Evolutionary conservation across 2,329 filamentous ascomycete genomes (phyloP), one percentile per base, ranked within the genome.

Genomic region (Diaporthe vaccinii): DNA sequence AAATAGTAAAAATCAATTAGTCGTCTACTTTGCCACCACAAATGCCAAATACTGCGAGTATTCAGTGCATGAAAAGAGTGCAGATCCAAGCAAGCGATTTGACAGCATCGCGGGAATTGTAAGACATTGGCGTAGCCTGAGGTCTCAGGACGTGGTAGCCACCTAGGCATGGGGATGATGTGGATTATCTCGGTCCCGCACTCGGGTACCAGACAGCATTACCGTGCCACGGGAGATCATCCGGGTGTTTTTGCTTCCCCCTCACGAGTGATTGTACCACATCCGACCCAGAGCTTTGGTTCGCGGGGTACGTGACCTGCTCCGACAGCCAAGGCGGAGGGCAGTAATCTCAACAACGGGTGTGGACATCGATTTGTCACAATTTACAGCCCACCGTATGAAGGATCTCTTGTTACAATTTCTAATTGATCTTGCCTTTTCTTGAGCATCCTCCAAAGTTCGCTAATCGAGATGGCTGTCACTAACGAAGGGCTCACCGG

Each of bases 251-350:
- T 31, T 46, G 39, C 15, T 39, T 10, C 20, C 59, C 39, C 36
- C 34, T 41, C 59, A 61, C 39, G 39, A 31, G n/a, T 14, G 36
- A 44, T 2, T 44, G 59, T 25, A 25, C 39, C 39, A 62, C 17
- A 4, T 20, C n/a, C 12, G n/a, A 28, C n/a, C 59, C 2, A 17
- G n/a, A 25, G n/a, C 36, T 28, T 44, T n/a, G 34, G 31, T 22
- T 41, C 65, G 65, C 65, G 65, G 65, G 65, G 65, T 69, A 69
- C 15, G 17, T 9, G 31, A 22, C 22, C 28, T 31, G 41, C 41
- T 36, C 28, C 61, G 41, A n/a, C 17, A n/a, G 4, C 22, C 22
- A 61, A 4, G 44, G 22, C 36, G 36, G 46, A 25, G 22, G 3
- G 6, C 15, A 12, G 1, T 55, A 10, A 25, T 25, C 14, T 25